Base-by-base conservation (phyloP, 805 yeast genomes). In the Citeromyces matritensis region DNA sequence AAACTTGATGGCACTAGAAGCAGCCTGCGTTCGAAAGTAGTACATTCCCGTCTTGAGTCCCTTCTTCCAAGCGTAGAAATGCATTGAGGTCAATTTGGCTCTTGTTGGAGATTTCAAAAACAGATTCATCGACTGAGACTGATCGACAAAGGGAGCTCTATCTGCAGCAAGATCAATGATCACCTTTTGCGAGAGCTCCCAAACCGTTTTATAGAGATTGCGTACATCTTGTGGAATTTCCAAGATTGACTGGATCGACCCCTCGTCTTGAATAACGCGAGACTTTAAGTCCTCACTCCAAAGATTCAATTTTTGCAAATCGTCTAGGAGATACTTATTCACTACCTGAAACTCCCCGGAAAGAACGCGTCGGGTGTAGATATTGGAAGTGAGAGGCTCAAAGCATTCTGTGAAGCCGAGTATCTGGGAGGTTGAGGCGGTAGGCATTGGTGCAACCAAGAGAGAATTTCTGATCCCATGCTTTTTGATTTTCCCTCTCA, bases 11-110 rank as follows among this genome's bases (percentile, higher is more conserved):
- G 98, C 96, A 32, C 94, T 81, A 27, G 95, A 72, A 13, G 98
- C 98, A 37, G 97, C 95, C 65, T 83, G 94, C 8, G 97, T 88
- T 58, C 97, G 77, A 55, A 91, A 64, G 58, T 91, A 91, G 65
- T 91, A 91, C 93, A 91, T 88, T 48, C 98, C 98, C 4, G 98
- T 91, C 69, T 91, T 91, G 52, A 91, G 69, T 38, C 98, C 98
- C 63, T 81, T 84, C 64, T 82, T 81, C 98, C 98, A 91, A 30
- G 95, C 97, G 51, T 91, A 88, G 65, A 91, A 91, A 56, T 91
- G 98, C 96, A 91, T 91, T 41, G 91, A 74, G 5, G 97, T 91
- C 50, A 91, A 68, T 56, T 91, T 91, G 46, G 95, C 94, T 88
- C 84, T 81, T 2, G 97, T 85, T 37, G 96, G 96, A 38, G 75